These are phyloP conservation scores for Yamadazyma oceani DNA, from an alignment of 1,139 yeast species.

Conservation along the genomic window DNA sequence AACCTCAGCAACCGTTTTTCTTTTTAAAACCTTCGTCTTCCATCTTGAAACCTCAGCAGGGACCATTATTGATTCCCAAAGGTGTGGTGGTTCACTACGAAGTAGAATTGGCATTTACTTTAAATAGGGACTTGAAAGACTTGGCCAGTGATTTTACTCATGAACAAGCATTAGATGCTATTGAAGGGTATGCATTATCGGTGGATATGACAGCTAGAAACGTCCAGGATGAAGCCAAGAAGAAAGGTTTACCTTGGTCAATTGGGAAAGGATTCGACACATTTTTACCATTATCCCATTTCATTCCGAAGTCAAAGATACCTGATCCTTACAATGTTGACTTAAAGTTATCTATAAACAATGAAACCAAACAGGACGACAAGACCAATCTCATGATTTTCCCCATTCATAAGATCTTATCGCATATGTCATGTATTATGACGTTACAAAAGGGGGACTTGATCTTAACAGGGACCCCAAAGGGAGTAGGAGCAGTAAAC, in stretches of 20 bases:
- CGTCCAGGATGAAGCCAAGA: slow-evolving; percentile 92
- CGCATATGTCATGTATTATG: slow-evolving; percentile 84
- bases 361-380: slow-evolving; percentile 69
- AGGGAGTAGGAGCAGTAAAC: slow-evolving; percentile 85
- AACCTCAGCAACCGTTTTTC: slow-evolving; percentile 85
- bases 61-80: slow-evolving; percentile 80
- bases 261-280: slow-evolving; percentile 97
- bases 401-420: slow-evolving; percentile 77
- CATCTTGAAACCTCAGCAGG: slow-evolving; percentile 57
- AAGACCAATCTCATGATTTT: slow-evolving; percentile 83
- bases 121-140: slow-evolving; percentile 65
- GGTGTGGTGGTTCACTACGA: slow-evolving; percentile 89
- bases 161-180: slow-evolving; percentile 70
- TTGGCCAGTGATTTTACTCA: slow-evolving; percentile 60
- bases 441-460: slow-evolving; percentile 89
- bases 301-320: slow-evolving; percentile 64
- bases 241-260: slow-evolving; percentile 94
- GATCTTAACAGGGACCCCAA: slow-evolving; percentile 93
- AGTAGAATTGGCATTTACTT: slow-evolving; percentile 81
- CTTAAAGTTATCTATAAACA: slow-evolving; percentile 70
- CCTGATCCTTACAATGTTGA: slow-evolving; percentile 75
- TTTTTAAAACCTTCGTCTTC: slow-evolving; percentile 84
- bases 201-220: slow-evolving; percentile 94
- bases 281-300: slow-evolving; percentile 76
- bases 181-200: slow-evolving; percentile 84